Conservation (phyloP, 805 yeast species). For the Kazachstania africana region DNA sequence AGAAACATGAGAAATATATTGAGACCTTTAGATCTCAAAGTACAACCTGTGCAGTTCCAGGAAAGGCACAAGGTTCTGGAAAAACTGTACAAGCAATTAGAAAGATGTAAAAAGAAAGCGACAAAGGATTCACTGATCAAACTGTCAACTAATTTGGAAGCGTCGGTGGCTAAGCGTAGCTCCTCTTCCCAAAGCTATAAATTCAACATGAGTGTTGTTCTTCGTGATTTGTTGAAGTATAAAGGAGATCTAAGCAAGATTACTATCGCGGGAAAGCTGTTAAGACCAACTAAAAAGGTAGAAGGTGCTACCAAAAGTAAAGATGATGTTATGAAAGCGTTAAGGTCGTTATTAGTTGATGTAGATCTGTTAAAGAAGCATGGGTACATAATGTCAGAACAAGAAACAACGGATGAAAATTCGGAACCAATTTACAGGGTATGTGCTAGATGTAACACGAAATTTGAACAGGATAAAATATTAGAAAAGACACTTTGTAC, state of each 20-base stretch:
- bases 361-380: constrained; percentile 11
- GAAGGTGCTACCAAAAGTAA: constrained; percentile 5
- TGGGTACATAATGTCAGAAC: constrained; percentile 14
- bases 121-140: constrained; percentile 6
- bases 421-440: constrained; percentile 4
- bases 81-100: constrained; percentile 15
- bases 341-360: constrained; percentile 12
- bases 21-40: constrained; percentile 21
- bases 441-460: constrained; percentile 23
- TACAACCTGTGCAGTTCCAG: constrained; percentile 23
- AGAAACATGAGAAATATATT: constrained; percentile 3
- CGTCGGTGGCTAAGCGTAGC: constrained; percentile 17
- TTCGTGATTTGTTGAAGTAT: constrained; percentile 20
- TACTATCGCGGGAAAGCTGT: constrained; percentile 13
- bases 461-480: constrained; percentile 16
- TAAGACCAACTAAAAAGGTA: constrained; percentile 3
- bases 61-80: constrained; percentile 22
- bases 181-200: constrained; percentile 20
- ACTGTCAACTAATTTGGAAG: constrained; percentile 19
- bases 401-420: constrained; percentile 1
- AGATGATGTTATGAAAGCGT: constrained; percentile 8
- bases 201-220: constrained; percentile 21
- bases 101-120: constrained; percentile 9
- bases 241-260: constrained; percentile 21
- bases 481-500: constrained; percentile 19